phyloP scores from a whole-genome alignment of 108 stramenopile species.

The Aureococcus anophagefferens region DNA sequence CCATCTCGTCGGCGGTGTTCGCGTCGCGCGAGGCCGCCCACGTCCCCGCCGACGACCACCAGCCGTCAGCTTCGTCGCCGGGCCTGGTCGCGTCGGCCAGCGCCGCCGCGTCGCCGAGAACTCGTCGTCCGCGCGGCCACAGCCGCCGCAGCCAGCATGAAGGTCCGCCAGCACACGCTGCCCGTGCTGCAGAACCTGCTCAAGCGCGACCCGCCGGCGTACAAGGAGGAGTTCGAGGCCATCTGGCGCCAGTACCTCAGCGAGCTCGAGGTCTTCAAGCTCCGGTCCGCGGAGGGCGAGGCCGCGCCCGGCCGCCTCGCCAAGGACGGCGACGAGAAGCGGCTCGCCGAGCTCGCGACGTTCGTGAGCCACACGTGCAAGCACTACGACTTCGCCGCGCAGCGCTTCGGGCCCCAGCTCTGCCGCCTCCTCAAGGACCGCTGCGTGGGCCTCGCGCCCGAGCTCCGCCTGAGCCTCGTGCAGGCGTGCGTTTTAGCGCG shows the following conservation, averaged over 20 bases:
- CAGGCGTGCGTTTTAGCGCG: conserved; percentile 79
- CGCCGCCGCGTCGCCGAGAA: no score
- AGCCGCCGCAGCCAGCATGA: no score
- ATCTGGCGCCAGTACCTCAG: conserved; percentile 33
- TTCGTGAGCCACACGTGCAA: conserved; percentile 41
- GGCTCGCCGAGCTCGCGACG: conserved; percentile 58
- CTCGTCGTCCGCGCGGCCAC: no score
- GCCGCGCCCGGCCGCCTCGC: conserved; percentile 60
- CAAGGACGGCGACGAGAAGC: conserved; percentile 46
- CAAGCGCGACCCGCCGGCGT: conserved; percentile 83
- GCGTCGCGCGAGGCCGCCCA: no score
- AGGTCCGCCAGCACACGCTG: conserved; percentile 21
- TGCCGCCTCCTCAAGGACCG: conserved; percentile 61
- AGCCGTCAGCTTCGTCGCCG: no score
- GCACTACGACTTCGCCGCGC: conserved; percentile 58
- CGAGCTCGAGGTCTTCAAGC: conserved; percentile 26
- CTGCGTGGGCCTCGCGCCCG: conserved; percentile 52
- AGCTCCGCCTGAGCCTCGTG: conserved; percentile 72
- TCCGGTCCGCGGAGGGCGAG: conserved; percentile 9
- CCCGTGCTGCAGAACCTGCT: conserved; percentile 88
- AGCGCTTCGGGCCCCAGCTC: conserved; percentile 60
- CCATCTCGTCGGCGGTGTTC: no score
- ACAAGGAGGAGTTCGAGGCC: conserved; percentile 84
- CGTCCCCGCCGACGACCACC: no score
- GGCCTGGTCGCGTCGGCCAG: no score